Percentiles rank a stretch among this genome's conserved stretches.
Evolutionary conservation across 768 basidiomycete species (phyloP).

Genomic region (Suillus bovinus): DNA sequence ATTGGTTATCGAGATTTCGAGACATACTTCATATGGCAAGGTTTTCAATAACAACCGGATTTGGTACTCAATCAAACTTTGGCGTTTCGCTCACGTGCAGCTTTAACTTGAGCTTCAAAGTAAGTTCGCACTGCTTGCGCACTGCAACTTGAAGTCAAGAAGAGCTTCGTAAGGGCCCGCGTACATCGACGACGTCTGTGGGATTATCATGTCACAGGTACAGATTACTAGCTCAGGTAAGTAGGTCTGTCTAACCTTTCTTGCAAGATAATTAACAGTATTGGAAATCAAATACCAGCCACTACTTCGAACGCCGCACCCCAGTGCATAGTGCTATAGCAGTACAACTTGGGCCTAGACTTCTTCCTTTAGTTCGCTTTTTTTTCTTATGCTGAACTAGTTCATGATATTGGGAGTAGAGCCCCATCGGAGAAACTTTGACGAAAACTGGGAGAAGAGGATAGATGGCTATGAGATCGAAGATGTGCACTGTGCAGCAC

Average conservation of each 20-base stretch:
- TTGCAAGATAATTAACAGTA: too few relatives aligned
- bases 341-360: too few relatives aligned
- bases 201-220: neutral
- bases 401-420: too few relatives aligned
- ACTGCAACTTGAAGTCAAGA: neutral
- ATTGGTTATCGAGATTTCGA: too few relatives aligned
- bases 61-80: too few relatives aligned
- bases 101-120: neutral
- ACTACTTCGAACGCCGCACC: neutral
- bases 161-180: neutral
- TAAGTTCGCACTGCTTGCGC: too few relatives aligned
- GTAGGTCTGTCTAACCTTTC: neutral
- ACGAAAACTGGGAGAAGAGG: neutral
- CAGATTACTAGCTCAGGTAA: too few relatives aligned
- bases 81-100: neutral
- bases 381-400: too few relatives aligned
- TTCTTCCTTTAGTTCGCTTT: neutral
- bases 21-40: neutral
- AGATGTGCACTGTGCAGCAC: neutral
- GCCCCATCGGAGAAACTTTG: neutral
- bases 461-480: neutral
- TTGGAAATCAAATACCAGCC: neutral
- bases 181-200: neutral
- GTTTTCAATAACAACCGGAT: neutral
- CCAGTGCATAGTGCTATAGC: too few relatives aligned